These are phyloP conservation scores for Nakazawaea siamensis DNA, from an alignment of 805 yeast genomes.

Conservation along the genomic window DNA sequence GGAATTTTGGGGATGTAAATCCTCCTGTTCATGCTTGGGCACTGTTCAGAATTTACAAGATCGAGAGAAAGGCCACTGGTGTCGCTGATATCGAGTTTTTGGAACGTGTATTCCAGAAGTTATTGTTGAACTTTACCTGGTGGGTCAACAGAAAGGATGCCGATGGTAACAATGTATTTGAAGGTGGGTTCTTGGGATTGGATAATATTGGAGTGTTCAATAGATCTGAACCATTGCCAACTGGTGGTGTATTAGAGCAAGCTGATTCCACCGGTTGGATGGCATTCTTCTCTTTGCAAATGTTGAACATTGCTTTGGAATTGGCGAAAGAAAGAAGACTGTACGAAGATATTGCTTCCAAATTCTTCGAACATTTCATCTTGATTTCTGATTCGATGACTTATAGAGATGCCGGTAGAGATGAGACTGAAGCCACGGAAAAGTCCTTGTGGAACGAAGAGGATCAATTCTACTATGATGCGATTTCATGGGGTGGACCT, in stretches of 20 bases:
- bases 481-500: slow-evolving; percentile 74
- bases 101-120: slow-evolving; percentile 89
- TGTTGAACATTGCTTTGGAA: slow-evolving; percentile 89
- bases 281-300: slow-evolving; percentile 85
- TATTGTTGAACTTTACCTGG: slow-evolving; percentile 88
- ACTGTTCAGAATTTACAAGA: slow-evolving; percentile 76
- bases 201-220: slow-evolving; percentile 92
- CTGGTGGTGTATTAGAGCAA: slow-evolving; percentile 85
- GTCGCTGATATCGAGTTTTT: slow-evolving; percentile 71
- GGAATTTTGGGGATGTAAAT: slow-evolving; percentile 94
- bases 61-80: slow-evolving; percentile 83
- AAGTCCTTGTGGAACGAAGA: slow-evolving; percentile 84
- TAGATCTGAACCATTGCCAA: slow-evolving; percentile 87
- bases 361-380: slow-evolving; percentile 87
- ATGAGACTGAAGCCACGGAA: slow-evolving; percentile 34
- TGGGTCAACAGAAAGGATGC: slow-evolving; percentile 92
- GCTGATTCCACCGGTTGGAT: slow-evolving; percentile 98
- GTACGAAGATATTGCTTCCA: slow-evolving; percentile 89
- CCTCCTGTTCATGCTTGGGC: slow-evolving; percentile 99
- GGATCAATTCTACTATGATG: slow-evolving; percentile 85
- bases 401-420: slow-evolving; percentile 37
- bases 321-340: slow-evolving; percentile 78
- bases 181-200: slow-evolving; percentile 89
- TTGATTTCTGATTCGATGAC: slow-evolving; percentile 93
- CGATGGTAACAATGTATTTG: slow-evolving; percentile 83